Conservation (phyloP, 768 basidiomycete species). For the Suillus plorans region DNA sequence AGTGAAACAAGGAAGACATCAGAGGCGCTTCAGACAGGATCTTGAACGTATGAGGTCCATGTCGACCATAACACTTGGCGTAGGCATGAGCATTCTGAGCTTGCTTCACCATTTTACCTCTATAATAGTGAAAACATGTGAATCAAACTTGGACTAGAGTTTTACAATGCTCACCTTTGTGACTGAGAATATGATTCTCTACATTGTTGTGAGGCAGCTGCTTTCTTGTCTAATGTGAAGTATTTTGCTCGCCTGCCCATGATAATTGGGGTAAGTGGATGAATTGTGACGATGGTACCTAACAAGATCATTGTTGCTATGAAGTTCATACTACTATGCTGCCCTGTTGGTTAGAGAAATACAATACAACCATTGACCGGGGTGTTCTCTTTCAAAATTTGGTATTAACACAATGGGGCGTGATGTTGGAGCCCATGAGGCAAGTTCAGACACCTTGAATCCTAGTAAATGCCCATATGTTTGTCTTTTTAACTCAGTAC, state of each 20-base stretch:
- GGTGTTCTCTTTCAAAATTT: too few species aligned
- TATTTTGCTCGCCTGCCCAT: too few species aligned
- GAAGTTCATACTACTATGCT: too few species aligned
- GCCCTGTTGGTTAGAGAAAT: too few species aligned
- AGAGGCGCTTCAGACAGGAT: too few species aligned
- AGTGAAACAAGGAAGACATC: not conserved
- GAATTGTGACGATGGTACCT: too few species aligned
- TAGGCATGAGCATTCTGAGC: constrained; percentile 2
- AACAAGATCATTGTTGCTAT: too few species aligned
- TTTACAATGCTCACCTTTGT: too few species aligned
- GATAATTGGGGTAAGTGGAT: too few species aligned
- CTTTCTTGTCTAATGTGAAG: not conserved
- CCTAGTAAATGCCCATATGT: not conserved
- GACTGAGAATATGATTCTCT: not conserved
- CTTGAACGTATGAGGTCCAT: not conserved
- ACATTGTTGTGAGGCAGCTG: not conserved
- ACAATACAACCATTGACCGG: too few species aligned
- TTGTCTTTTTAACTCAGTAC: not conserved
- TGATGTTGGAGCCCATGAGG: not conserved
- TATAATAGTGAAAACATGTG: not conserved
- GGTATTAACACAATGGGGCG: too few species aligned
- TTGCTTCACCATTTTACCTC: not conserved
- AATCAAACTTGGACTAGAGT: too few species aligned
- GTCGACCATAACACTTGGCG: not conserved
- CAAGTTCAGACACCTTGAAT: not conserved